Percentiles rank a stretch among this genome's conserved stretches.
These are phyloP conservation scores for Herpetomonas tarakana DNA, from an alignment of 208 protist genomes.

Conservation along the genomic window DNA sequence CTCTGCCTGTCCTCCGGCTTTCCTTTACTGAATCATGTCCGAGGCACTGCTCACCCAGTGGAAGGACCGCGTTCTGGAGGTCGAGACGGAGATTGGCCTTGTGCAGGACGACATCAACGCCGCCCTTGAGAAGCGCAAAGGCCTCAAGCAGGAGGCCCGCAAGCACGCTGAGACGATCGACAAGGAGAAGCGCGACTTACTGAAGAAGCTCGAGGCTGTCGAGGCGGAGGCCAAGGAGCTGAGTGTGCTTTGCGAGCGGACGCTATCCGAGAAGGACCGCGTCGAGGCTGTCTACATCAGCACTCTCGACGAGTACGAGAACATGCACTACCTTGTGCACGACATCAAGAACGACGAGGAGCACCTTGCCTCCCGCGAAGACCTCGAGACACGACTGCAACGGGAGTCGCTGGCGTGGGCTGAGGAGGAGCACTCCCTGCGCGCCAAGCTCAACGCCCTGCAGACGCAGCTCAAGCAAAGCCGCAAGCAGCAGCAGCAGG, in stretches of 20 bases:
- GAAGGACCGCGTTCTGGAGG: slow-evolving; percentile 70
- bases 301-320: slow-evolving; percentile 83
- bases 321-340: slow-evolving; percentile 70
- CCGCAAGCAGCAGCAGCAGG: slow-evolving; percentile 43
- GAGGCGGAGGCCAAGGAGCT: slow-evolving; percentile 64
- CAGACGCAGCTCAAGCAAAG: slow-evolving; percentile 44
- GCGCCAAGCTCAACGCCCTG: slow-evolving; percentile 45
- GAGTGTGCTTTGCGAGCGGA: slow-evolving; percentile 44
- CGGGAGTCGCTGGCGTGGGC: slow-evolving; percentile 69
- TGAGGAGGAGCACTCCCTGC: slow-evolving; percentile 77
- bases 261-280: slow-evolving; percentile 42
- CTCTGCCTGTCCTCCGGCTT: no score
- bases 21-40: no score
- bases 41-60: slow-evolving; percentile 37
- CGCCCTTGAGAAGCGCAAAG: slow-evolving; percentile 34
- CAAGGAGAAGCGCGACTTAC: slow-evolving; percentile 60
- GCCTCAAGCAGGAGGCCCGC: slow-evolving; percentile 41
- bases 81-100: slow-evolving; percentile 50
- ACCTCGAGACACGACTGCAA: slow-evolving; percentile 64
- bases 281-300: slow-evolving; percentile 71
- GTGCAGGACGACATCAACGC: slow-evolving; percentile 71
- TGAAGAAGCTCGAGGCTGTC: slow-evolving; percentile 56
- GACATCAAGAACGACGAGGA: slow-evolving; percentile 77
- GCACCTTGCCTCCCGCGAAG: slow-evolving; percentile 47
- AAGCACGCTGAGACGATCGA: slow-evolving; percentile 48